Base-by-base conservation (phyloP, 176 grass and related monocot species). In the Pharus latifolius region DNA sequence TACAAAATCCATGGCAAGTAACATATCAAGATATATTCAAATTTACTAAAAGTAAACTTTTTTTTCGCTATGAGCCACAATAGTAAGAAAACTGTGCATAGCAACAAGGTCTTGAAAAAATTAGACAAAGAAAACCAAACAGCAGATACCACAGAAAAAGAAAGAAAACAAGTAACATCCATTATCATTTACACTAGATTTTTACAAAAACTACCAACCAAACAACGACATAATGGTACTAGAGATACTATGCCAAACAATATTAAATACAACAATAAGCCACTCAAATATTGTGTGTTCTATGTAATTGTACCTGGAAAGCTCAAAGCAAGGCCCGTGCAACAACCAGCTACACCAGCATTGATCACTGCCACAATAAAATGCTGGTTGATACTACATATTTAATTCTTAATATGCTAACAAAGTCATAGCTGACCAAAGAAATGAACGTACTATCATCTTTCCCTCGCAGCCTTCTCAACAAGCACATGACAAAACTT, bases 321-420 rank as follows among this genome's bases (percentile, higher is more conserved):
- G 46, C 88, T 89, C 83, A 96, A 85, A 84, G 92, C 92, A 86
- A 92, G 63, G 41, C 88, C 88, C 20, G 92, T 96, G 69, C 85
- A 92, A 49, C 92, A 96, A 73, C 86, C 92, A 49, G 88, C 88
- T 24, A 96, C 56, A n/a, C 85, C 83, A 25, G 88, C 85, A 89
- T 96, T 92, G 65, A 89, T 76, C 29, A 84, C 92, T 96, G 73
- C 55, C 66, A 63, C 26, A 49, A 38, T 49, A 60, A 49, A 45
- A 51, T 49, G 63, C 56, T 54, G 58, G 67, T 35, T 56, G 52
- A 78, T 43, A 68, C 42, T 56, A 10, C 3, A 80, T 7, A 66
- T 47, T 81, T 50, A 34, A 42, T 38, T 52, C 43, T 57, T 16
- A 70, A 60, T 66, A 49, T 51, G 25, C 27, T 45, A 50, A 8